Percentiles rank a stretch among this genome's conserved stretches.
These are phyloP conservation scores for Phytophthora pinifolia DNA, from an alignment of 352 stramenopile species.

Conservation along the genomic window DNA sequence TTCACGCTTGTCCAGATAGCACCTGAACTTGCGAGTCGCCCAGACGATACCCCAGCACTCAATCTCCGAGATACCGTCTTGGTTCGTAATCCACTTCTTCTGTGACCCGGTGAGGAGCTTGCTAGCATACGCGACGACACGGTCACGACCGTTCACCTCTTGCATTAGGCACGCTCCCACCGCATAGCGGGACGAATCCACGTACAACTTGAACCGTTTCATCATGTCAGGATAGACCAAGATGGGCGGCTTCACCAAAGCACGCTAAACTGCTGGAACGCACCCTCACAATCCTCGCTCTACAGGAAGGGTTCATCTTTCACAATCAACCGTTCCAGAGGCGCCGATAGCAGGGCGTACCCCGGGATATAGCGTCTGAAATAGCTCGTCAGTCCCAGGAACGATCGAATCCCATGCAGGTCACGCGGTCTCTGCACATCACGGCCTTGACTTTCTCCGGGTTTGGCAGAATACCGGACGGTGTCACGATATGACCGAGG, in stretches of 20 bases:
- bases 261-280: constrained; percentile 5
- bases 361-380: constrained; percentile 7
- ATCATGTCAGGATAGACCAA: constrained; percentile 1
- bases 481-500: constrained; percentile 4
- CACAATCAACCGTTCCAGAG: constrained; percentile 6
- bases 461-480: constrained; percentile 3
- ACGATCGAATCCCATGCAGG: not conserved
- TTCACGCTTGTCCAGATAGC: constrained; percentile 5
- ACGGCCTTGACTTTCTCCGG: not conserved
- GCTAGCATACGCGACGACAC: constrained; percentile 4
- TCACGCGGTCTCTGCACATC: not conserved
- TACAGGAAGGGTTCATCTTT: constrained; percentile 3
- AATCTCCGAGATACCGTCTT: not conserved
- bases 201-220: constrained; percentile 6
- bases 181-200: not conserved
- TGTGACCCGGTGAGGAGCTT: constrained; percentile 7
- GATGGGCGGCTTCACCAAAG: not conserved
- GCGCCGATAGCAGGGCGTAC: constrained; percentile 3
- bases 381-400: constrained; percentile 2
- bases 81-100: constrained; percentile 7
- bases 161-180: constrained; percentile 8
- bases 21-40: constrained; percentile 5
- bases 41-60: constrained; percentile 6
- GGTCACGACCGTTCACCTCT: not conserved
- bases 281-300: constrained; percentile 6